phyloP scores from a whole-genome alignment of 352 stramenopile species.

The Globisporangium ultimum region DNA sequence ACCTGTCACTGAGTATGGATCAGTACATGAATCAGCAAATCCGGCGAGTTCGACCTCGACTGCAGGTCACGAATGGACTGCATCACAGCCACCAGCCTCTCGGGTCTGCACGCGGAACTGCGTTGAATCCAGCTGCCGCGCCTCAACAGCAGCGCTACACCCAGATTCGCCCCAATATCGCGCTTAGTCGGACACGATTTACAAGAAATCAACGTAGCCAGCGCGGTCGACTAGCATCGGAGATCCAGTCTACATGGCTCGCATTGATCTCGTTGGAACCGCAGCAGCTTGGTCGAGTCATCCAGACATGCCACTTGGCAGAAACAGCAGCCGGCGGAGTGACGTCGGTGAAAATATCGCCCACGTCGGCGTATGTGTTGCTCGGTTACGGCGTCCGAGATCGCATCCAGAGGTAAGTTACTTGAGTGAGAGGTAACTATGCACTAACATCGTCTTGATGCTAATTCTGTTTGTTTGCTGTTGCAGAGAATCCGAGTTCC shows the following conservation, averaged over 20 bases:
- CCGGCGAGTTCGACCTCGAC: constrained; percentile 64
- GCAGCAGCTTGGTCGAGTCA: constrained; percentile 68
- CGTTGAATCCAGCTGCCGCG: constrained; percentile 13
- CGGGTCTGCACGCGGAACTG: constrained; percentile 19
- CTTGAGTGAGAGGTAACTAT: neutral
- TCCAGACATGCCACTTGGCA: constrained; percentile 81
- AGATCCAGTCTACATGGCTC: constrained; percentile 86
- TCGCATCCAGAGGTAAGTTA: constrained; percentile 69
- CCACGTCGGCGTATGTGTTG: constrained; percentile 81
- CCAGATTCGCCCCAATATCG: constrained; percentile 84
- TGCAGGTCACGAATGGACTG: constrained; percentile 27
- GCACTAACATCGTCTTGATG: constrained; percentile 1
- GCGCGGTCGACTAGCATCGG: constrained; percentile 61
- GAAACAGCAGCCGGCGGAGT: constrained; percentile 80
- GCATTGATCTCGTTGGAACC: constrained; percentile 80
- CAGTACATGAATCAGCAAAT: constrained; percentile 84
- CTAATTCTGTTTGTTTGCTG: constrained; percentile 5
- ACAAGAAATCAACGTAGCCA: constrained; percentile 73
- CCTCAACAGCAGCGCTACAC: constrained; percentile 64
- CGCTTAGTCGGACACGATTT: constrained; percentile 72
- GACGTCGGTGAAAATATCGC: constrained; percentile 89
- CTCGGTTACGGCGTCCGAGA: constrained; percentile 85
- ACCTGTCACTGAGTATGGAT: constrained; percentile 70
- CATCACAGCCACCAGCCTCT: constrained; percentile 24
- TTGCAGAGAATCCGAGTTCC: constrained; percentile 72